Evolutionary conservation across 805 yeast genomes (phyloP).

Genomic region (Myxozyma melibiosi): DNA sequence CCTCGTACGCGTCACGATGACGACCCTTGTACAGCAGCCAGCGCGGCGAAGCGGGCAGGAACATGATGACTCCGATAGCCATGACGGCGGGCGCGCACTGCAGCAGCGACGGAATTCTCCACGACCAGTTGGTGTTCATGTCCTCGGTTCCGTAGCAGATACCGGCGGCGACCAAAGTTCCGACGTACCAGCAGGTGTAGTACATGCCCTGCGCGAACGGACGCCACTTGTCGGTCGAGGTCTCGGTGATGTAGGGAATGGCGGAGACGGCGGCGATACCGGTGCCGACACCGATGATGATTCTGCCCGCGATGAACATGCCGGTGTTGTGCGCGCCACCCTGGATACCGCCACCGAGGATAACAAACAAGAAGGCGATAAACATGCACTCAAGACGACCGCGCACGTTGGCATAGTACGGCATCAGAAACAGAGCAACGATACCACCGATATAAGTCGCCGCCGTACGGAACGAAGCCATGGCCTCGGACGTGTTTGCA

Average conservation of each 20-base stretch:
- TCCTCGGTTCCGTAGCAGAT: constrained; percentile 47
- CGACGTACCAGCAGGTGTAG: constrained; percentile 55
- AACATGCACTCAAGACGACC: background rate
- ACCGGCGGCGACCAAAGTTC: constrained; percentile 57
- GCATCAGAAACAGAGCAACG: background rate
- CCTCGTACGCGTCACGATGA: constrained; percentile 54
- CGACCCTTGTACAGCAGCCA: constrained; percentile 61
- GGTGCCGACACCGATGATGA: constrained; percentile 46
- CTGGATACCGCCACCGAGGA: constrained; percentile 44
- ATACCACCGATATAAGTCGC: background rate
- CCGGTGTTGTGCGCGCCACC: constrained; percentile 45
- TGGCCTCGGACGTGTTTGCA: background rate
- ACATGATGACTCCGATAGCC: constrained; percentile 53
- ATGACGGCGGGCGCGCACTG: constrained; percentile 53
- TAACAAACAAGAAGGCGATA: background rate
- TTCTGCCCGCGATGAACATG: constrained; percentile 45
- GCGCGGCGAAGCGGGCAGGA: constrained; percentile 66
- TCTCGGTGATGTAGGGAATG: constrained; percentile 43
- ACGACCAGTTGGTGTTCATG: constrained; percentile 43
- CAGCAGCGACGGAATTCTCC: constrained; percentile 59
- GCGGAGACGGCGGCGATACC: constrained; percentile 37
- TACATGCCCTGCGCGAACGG: constrained; percentile 49
- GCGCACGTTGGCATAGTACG: background rate
- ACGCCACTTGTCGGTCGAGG: constrained; percentile 52
- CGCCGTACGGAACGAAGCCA: background rate